Base-by-base conservation (phyloP, 2,329 filamentous ascomycete species). In the Gaeumannomyces sp. region DNA sequence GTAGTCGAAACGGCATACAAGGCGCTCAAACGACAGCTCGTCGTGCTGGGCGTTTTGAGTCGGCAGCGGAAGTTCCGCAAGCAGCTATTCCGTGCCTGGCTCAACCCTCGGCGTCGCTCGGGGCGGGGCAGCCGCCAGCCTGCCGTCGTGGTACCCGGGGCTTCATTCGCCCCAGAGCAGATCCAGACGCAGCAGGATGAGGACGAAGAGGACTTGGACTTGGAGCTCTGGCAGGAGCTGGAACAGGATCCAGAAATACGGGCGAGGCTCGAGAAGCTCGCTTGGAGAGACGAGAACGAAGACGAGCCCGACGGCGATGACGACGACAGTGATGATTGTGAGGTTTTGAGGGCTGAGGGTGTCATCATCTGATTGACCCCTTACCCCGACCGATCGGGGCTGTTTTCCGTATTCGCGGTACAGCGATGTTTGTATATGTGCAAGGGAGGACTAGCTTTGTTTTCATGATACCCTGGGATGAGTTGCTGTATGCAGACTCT, bases 1-100 rank as follows among this genome's bases (percentile, higher is more conserved):
- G 75, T 87, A 22, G 80, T 92, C 56, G 92, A 96, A 70, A 75
- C 91, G 10, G 66, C 65, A 1, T 82, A 89, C 67, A 85, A 80
- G 66, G 75, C 78, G 1, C 66, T 76, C 11, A 81, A 81, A 69
- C 78, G 81, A 2, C 77, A 77, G 50, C 67, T 86, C 58, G 74
- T 83, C 27, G 70, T 83, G 0, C 70, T 75, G 0, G 81, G 81
- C 0, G 66, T 80, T 3, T 84, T 82, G 81, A 75, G 67, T 10
- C 59, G 38, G 22, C 59, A 57, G 61, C 66, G 25, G n/a, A 65
- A 50, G 16, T 38, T 53, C 8, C 45, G 45, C 45, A 22, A 25
- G 45, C 14, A 25, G 22, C 45, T 53, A 2, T 53, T 53, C 11
- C 22, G 45, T 1, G 4, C 45, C 45, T 53, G 45, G 45, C 45